A percentile compares a stretch with the other conserved stretches of the same genome.
phyloP scores from a whole-genome alignment of 1,139 yeast genomes.

The Magnusiomyces tetraspermus region DNA sequence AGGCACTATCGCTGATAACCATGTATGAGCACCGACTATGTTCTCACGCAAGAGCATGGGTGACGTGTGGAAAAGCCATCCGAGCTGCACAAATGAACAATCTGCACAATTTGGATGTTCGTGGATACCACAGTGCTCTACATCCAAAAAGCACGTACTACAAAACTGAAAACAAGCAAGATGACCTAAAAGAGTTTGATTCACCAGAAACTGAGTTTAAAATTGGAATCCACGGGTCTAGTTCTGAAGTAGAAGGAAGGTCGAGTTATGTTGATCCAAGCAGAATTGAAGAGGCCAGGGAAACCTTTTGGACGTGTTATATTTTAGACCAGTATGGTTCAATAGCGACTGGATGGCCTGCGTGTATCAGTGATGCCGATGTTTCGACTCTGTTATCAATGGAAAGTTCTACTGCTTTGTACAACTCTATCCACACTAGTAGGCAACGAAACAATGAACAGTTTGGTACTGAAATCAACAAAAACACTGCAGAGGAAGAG shows the following conservation, averaged over 20 bases:
- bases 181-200: background rate
- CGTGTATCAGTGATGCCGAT: slow-evolving; percentile 18
- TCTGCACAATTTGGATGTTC: slow-evolving; percentile 20
- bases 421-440: no score
- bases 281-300: slow-evolving; percentile 23
- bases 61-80: slow-evolving; percentile 24
- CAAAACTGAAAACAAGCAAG: no score
- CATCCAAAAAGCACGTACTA: no score
- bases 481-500: no score
- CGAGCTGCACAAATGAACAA: slow-evolving; percentile 23
- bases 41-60: slow-evolving; percentile 28
- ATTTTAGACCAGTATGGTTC: slow-evolving; percentile 24
- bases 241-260: no score
- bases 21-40: slow-evolving; percentile 23
- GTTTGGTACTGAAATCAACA: no score
- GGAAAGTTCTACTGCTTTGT: slow-evolving; percentile 8
- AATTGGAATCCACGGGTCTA: no score
- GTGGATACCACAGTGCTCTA: background rate
- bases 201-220: background rate
- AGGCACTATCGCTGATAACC: slow-evolving; percentile 23
- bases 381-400: slow-evolving; percentile 19
- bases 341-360: slow-evolving; percentile 27
- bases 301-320: slow-evolving; percentile 27
- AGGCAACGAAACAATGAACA: no score
- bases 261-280: background rate